Base-by-base conservation (phyloP, 164 flowering plant species). In the Platanus orientalis region DNA sequence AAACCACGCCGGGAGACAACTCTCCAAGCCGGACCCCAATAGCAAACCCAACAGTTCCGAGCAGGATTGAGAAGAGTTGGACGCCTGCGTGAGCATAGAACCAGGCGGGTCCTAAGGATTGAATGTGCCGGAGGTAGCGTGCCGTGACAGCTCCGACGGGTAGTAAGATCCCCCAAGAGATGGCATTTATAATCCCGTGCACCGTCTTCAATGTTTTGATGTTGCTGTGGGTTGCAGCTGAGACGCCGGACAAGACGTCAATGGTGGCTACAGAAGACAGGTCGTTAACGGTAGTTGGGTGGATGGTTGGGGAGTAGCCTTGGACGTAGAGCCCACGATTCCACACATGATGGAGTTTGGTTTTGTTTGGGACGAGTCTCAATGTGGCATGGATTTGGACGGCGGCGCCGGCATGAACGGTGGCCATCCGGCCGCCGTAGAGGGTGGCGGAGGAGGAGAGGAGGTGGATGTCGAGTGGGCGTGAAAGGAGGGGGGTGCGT, bases 301-400 rank as follows among this genome's bases (percentile, higher is more conserved):
- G 98, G 65, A 94, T 84, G 27, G 98, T 83, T 3, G 98, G 98
- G 14, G 98, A 94, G 83, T 94, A 89, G 66, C 97, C 96, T 71
- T 94, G 98, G 29, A 94, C 97, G 36, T 94, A 94, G 16, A 89
- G 73, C 0, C 98, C 98, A 0, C 96, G 76, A 76, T 94, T 94
- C 98, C 98, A 94, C 0, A 89, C 84, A 24, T 62, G 58, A 64
- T 94, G 83, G 70, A 94, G 66, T 55, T 68, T 81, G 25, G 93
- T 84, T 30, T 70, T 82, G 71, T 94, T 94, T 0, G 86, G 74
- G 0, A 4, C 53, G 0, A 94, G 90, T 54, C 76, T 87, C 11
- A 90, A 1, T 0, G 96, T 78, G 59, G 89, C 86, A 45, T 65
- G 78, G 13, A 94, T 94, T 51, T 89, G 84, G 19, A 89, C 76